These are phyloP conservation scores for Paramarasmius palmivorus DNA, from an alignment of 1,284 basidiomycete species.

Conservation along the genomic window DNA sequence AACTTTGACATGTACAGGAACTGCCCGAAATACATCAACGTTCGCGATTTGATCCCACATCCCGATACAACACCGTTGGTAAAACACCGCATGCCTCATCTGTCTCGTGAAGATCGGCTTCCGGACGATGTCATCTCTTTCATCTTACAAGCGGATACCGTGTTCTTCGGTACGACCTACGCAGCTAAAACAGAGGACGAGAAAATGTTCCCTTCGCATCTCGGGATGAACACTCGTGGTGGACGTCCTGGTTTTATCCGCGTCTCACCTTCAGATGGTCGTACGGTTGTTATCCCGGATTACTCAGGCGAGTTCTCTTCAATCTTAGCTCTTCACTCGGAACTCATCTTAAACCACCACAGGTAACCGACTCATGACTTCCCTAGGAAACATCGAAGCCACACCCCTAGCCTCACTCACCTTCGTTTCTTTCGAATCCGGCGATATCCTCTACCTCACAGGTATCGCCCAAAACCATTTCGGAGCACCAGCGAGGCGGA, in stretches of 20 bases:
- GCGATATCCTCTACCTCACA: constrained; percentile 62
- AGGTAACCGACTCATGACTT: constrained; percentile 64
- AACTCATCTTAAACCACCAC: not conserved
- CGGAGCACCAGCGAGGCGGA: constrained; percentile 42
- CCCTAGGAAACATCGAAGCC: constrained; percentile 63
- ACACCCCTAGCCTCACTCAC: constrained; percentile 56
- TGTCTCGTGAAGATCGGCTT: constrained; percentile 41
- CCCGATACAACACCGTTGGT: constrained; percentile 39
- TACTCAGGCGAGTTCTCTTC: constrained; percentile 49
- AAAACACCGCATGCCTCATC: constrained; percentile 29
- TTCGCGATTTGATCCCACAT: constrained; percentile 47
- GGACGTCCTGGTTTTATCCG: constrained; percentile 62
- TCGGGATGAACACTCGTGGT: constrained; percentile 66
- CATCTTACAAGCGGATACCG: constrained; percentile 50
- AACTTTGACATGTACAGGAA: constrained; percentile 39
- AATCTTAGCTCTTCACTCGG: not conserved
- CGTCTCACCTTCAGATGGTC: constrained; percentile 51
- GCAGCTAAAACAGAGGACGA: constrained; percentile 37
- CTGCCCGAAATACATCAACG: constrained; percentile 68
- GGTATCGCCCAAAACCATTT: constrained; percentile 53
- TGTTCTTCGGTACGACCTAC: constrained; percentile 58
- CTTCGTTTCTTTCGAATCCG: constrained; percentile 54
- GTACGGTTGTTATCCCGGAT: constrained; percentile 60
- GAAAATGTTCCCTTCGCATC: constrained; percentile 48
- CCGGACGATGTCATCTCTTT: constrained; percentile 49